Base-by-base conservation (phyloP, 2,329 filamentous ascomycete species). In the Paraphaeosphaeria minitans region DNA sequence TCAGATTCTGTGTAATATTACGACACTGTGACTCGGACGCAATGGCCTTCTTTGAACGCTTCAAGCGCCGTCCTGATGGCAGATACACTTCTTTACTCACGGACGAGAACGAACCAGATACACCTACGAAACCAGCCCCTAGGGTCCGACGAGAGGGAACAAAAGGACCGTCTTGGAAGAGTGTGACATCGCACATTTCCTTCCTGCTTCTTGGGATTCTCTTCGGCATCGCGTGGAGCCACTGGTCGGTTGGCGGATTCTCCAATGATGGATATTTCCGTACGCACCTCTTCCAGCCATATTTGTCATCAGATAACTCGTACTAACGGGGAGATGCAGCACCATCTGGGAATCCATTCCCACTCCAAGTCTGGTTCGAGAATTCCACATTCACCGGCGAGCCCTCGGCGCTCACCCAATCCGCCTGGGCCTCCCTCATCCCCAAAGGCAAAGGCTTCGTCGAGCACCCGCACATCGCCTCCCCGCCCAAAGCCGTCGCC, bases 371-470 rank as follows among this genome's bases (percentile, higher is more conserved):
- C n/a, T 61, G 58, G 58, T 19, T 53, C 16, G 22, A 49, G 4
- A 55, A 58, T 12, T 16, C 27, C 22, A 55, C 55, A 2, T 61
- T 61, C 42, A 48, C 31, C 8, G 29, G 47, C 14, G 49, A 37
- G 2, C 55, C 55, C n/a, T 35, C 27, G 4, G 21, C 31, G 2
- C 24, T 53, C 7, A 51, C 53, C 21, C 53, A 62, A 52, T 19
- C 22, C 22, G 59, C 56, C n/a, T 62, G 59, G 59, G n/a, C 35
- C 39, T 46, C 22, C 7, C 51, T 57, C 35, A 46, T 60, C 10
- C 58, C 58, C 10, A 42, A 47, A 45, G 58, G 54, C n/a, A 46
- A 50, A 10, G 58, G 58, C 37, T 60, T 60, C 29, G 45, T 60
- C 4, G 41, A 33, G 1, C 54, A 60, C 21, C 39, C 49, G 14